Conservation (phyloP, 768 basidiomycete genomes). For the Boletales sp. region DNA sequence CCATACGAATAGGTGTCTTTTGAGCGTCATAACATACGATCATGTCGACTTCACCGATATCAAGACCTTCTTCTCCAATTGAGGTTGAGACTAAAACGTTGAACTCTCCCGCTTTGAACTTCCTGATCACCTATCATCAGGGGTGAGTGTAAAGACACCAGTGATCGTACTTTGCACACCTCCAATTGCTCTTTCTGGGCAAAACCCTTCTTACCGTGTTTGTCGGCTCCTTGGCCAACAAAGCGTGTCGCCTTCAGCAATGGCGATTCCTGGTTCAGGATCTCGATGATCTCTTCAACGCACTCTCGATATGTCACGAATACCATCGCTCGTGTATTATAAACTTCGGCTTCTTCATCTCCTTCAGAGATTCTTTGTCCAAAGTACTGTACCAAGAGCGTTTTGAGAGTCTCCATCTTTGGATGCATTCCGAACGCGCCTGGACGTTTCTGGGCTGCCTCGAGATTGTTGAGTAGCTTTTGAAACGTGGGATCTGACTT, state of each 20-base stretch:
- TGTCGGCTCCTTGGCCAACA: constrained; percentile 87
- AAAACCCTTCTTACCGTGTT: constrained; percentile 82
- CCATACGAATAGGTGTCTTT: constrained; percentile 95
- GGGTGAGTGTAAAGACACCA: constrained; percentile 6
- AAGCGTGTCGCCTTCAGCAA: constrained; percentile 81
- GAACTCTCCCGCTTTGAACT: constrained; percentile 82
- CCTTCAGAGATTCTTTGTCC: constrained; percentile 39
- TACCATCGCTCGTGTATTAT: constrained; percentile 79
- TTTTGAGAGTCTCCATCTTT: constrained; percentile 84
- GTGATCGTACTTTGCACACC: constrained; percentile 41
- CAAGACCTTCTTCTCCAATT: constrained; percentile 96
- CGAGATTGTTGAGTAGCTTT: constrained; percentile 63
- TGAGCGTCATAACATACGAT: constrained; percentile 97
- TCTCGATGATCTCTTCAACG: constrained; percentile 86
- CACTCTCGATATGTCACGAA: constrained; percentile 89
- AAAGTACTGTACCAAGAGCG: constrained; percentile 79
- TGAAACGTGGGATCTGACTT: constrained; percentile 58
- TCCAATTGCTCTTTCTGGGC: constrained; percentile 89
- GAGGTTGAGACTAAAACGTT: constrained; percentile 95
- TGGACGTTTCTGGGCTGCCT: constrained; percentile 43
- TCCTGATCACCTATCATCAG: constrained; percentile 64
- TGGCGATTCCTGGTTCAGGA: constrained; percentile 71
- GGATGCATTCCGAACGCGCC: constrained; percentile 70
- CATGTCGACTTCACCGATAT: constrained; percentile 96
- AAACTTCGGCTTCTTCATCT: constrained; percentile 27